A percentile compares a stretch with the other conserved stretches of the same genome.
These are phyloP conservation scores for Ceratobasidium sp. DNA, from an alignment of 1,284 basidiomycete genomes.

Conservation along the genomic window DNA sequence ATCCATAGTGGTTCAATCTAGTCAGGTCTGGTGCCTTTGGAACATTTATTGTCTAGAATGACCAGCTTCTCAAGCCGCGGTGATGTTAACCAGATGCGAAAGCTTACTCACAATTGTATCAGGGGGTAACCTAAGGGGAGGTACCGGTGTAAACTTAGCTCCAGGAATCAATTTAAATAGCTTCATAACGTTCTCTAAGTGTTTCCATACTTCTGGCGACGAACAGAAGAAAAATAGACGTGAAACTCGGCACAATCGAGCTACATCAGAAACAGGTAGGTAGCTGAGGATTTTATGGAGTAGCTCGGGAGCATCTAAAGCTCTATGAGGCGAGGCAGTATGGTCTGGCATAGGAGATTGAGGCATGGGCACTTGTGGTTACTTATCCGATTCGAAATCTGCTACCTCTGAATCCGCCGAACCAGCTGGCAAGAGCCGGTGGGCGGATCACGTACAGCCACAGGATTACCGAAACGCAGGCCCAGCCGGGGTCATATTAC, in stretches of 20 bases:
- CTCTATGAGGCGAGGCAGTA: background rate
- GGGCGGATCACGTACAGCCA: no score
- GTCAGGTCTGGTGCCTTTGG: constrained; percentile 9
- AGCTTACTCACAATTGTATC: background rate
- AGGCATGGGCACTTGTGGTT: background rate
- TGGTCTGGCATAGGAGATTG: background rate
- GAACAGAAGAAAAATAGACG: constrained; percentile 15
- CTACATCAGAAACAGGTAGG: constrained; percentile 1
- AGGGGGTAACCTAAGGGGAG: no score
- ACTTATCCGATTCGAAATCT: no score
- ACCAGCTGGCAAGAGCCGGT: no score
- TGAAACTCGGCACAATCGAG: constrained; percentile 28
- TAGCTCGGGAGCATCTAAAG: background rate
- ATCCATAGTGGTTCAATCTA: constrained; percentile 30
- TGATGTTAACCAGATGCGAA: background rate
- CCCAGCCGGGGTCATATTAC: no score
- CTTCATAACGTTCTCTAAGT: background rate
- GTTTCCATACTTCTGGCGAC: constrained; percentile 23
- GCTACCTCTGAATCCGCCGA: no score
- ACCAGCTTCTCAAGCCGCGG: background rate
- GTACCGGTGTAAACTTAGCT: no score
- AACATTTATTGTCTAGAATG: constrained; percentile 8
- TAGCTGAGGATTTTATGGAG: background rate
- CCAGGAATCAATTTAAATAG: constrained; percentile 19
- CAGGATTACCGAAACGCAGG: background rate